Conservation (phyloP, 1,284 basidiomycete species). For the Cutaneotrichosporon cutaneum region DNA sequence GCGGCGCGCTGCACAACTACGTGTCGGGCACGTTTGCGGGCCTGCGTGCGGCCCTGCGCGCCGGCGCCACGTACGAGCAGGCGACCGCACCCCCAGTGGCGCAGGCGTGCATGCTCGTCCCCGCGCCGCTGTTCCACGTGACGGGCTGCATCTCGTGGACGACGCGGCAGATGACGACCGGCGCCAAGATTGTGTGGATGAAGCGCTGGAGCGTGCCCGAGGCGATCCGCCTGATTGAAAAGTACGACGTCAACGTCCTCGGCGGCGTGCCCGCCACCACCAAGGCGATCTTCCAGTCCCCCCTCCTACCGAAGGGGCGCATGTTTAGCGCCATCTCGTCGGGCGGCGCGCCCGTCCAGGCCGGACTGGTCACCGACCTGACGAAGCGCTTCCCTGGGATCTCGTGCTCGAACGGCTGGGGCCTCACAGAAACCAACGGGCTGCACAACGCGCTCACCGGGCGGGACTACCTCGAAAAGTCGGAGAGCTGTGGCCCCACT, state of each 20-base stretch:
- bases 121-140: slow-evolving; percentile 50
- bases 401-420: slow-evolving; percentile 17
- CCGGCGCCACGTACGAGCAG: slow-evolving; percentile 25
- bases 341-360: slow-evolving; percentile 45
- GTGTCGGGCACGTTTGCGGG: slow-evolving; percentile 7
- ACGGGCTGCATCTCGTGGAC: slow-evolving; percentile 45
- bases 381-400: slow-evolving; percentile 36
- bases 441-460: slow-evolving; percentile 17
- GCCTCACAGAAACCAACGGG: slow-evolving; percentile 19
- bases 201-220: slow-evolving; percentile 39
- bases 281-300: slow-evolving; percentile 35
- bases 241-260: slow-evolving; percentile 35
- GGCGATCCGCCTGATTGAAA: slow-evolving; percentile 35
- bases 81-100: slow-evolving; percentile 1
- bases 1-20: slow-evolving; percentile 12
- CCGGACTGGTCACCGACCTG: slow-evolving; percentile 36
- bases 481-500: slow-evolving; percentile 31
- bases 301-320: slow-evolving; percentile 24
- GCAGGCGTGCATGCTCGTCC: slow-evolving; percentile 26
- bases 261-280: slow-evolving; percentile 47
- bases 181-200: slow-evolving; percentile 43
- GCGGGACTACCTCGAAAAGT: slow-evolving; percentile 34
- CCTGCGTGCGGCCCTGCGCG: slow-evolving; percentile 37
- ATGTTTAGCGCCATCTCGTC: slow-evolving; percentile 42
- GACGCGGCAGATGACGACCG: slow-evolving; percentile 28